A percentile compares a stretch with the other conserved stretches of the same genome.
phyloP scores from a whole-genome alignment of 371 early-diverging fungal genomes.

The Mortierella sp. region DNA sequence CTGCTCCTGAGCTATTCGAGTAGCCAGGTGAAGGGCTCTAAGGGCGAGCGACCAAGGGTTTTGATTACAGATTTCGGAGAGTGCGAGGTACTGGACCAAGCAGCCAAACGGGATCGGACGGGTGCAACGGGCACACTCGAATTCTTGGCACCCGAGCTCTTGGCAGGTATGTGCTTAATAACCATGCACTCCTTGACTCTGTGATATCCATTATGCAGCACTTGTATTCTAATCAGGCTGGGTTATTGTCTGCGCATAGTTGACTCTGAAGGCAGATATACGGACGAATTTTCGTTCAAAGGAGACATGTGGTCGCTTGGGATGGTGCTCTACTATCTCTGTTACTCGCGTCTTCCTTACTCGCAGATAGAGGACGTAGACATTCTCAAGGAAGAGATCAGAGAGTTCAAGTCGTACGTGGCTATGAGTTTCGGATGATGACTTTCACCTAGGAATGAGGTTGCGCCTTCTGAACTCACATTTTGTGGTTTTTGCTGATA shows the following conservation, averaged over 20 bases:
- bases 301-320: slow-evolving; percentile 97
- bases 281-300: slow-evolving; percentile 81
- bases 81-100: slow-evolving; percentile 82
- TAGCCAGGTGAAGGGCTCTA: slow-evolving; percentile 45
- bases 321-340: slow-evolving; percentile 91
- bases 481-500: too few species aligned
- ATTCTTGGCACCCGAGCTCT: slow-evolving; percentile 92
- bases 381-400: slow-evolving; percentile 79
- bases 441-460: too few species aligned
- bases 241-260: too few species aligned
- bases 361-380: slow-evolving; percentile 90
- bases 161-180: slow-evolving; percentile 44
- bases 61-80: slow-evolving; percentile 97
- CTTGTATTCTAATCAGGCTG: too few species aligned
- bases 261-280: slow-evolving; percentile 70
- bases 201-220: too few species aligned
- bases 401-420: slow-evolving; percentile 66
- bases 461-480: too few species aligned
- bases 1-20: slow-evolving; percentile 80
- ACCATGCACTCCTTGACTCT: not conserved
- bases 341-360: slow-evolving; percentile 89
- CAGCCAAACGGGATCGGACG: slow-evolving; percentile 74
- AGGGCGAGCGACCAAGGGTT: slow-evolving; percentile 72
- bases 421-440: not conserved
- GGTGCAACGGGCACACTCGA: slow-evolving; percentile 97